Percentiles rank a stretch among this genome's conserved stretches.
Conservation (phyloP, 257 asterid genomes). For the Lantana camara region DNA sequence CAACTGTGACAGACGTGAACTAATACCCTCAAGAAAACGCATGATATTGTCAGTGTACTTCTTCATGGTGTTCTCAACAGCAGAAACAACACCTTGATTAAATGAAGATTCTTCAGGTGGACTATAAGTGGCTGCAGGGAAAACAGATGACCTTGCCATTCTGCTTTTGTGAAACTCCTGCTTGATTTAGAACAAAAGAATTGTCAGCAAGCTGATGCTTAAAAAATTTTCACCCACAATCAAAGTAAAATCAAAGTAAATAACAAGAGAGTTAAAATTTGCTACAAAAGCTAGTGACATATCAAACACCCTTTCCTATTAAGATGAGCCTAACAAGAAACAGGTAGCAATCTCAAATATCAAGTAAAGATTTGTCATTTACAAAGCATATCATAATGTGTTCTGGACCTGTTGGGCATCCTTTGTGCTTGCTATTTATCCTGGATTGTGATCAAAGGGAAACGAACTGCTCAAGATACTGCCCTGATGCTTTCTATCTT, state of each 20-base stretch:
- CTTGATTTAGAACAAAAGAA: constrained; percentile 25
- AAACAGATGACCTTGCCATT: constrained; percentile 69
- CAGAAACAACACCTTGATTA: constrained; percentile 62
- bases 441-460: background rate
- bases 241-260: background rate
- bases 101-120: constrained; percentile 81
- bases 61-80: constrained; percentile 79
- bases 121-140: constrained; percentile 58
- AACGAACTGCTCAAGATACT: background rate
- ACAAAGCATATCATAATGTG: background rate
- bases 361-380: background rate
- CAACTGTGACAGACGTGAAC: constrained; percentile 92
- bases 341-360: background rate
- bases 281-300: background rate
- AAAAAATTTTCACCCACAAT: background rate
- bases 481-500: background rate
- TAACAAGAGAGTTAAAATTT: background rate
- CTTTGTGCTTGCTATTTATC: background rate
- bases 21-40: constrained; percentile 95
- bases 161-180: constrained; percentile 85
- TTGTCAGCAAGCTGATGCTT: background rate
- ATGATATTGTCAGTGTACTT: constrained; percentile 82
- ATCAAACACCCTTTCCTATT: background rate
- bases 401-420: background rate
- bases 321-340: background rate